Evolutionary conservation across 495 filamentous ascomycete genomes (phyloP).

Genomic region (Aspergillus baeticus): DNA sequence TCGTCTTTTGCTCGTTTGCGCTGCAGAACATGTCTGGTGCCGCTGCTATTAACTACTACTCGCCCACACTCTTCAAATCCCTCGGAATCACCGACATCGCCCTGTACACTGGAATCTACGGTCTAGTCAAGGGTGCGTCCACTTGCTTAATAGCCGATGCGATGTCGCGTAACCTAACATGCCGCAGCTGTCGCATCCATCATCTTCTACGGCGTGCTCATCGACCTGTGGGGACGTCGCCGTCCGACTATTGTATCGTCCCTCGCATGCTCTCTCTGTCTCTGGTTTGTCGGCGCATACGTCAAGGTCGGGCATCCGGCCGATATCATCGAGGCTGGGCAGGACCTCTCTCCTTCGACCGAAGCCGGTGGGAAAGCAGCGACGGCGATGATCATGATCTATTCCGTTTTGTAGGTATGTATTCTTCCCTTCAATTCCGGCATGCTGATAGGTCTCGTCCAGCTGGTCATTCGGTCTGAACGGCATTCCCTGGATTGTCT

Average conservation of each 20-base stretch:
- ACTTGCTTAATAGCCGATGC: conserved; percentile 59
- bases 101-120: conserved; percentile 40
- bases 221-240: conserved; percentile 11
- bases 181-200: conserved; percentile 51
- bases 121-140: conserved; percentile 43
- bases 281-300: conserved; percentile 58
- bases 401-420: too few species aligned
- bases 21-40: background rate
- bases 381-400: background rate
- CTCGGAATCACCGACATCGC: conserved; percentile 40
- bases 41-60: conserved; percentile 36
- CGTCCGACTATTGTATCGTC: too few species aligned
- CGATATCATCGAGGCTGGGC: conserved; percentile 4
- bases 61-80: conserved; percentile 48
- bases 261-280: conserved; percentile 42
- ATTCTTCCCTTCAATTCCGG: too few species aligned
- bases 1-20: background rate
- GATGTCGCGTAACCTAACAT: conserved; percentile 53
- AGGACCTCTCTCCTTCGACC: conserved; percentile 56
- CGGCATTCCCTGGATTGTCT: too few species aligned
- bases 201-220: conserved; percentile 58
- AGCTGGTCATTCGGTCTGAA: too few species aligned
- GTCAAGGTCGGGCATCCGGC: conserved; percentile 52
- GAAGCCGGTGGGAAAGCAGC: conserved; percentile 48
- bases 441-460: too few species aligned